Evolutionary conservation across 306 rosid genomes (phyloP).

Genomic region (Luffa aegyptiaca): DNA sequence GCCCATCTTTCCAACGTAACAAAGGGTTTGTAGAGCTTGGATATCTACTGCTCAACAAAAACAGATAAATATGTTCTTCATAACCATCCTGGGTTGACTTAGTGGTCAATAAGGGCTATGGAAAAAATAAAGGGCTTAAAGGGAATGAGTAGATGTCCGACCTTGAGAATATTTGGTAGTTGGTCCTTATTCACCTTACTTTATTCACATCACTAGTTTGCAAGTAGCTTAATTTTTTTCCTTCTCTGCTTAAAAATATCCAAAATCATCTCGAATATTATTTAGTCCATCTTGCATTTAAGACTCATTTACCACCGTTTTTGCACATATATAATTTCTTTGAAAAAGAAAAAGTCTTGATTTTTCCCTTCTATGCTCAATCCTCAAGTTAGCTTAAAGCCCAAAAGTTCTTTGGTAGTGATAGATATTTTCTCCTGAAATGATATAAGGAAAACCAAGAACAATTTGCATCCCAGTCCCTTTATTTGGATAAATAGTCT

Average conservation of each 20-base stretch:
- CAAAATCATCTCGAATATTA: neutral
- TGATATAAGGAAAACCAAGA: neutral
- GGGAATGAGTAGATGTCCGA: neutral
- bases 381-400: neutral
- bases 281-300: neutral
- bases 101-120: too few species aligned
- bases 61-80: neutral
- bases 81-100: too few species aligned
- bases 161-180: neutral
- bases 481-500: neutral
- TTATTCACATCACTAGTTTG: neutral
- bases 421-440: neutral
- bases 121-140: too few species aligned
- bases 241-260: neutral
- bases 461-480: neutral
- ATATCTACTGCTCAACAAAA: neutral
- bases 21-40: neutral
- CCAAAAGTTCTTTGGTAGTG: neutral
- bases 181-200: neutral
- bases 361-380: neutral
- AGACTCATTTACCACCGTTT: neutral
- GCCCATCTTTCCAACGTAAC: neutral
- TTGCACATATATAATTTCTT: neutral
- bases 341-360: neutral
- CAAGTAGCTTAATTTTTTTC: neutral